A percentile compares a stretch with the other conserved stretches of the same genome.
Evolutionary conservation across 2,329 filamentous ascomycete genomes (phyloP).

Genomic region (Waltergamsia citrina): DNA sequence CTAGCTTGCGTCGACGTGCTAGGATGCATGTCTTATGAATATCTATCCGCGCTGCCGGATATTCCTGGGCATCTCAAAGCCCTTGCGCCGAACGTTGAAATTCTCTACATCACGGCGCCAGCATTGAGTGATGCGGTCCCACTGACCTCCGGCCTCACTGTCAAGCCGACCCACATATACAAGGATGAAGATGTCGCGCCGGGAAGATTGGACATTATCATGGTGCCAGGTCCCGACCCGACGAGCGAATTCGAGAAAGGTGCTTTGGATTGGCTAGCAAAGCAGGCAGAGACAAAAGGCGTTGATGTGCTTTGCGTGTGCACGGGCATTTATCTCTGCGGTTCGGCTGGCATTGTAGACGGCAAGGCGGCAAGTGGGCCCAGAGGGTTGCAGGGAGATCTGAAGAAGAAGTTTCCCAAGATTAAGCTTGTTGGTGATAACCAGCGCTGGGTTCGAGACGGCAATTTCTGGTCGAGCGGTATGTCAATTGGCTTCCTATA

Average conservation of each 20-base stretch:
- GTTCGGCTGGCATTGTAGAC: conserved; percentile 34
- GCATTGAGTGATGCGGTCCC: conserved; percentile 21
- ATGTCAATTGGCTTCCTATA: conserved; percentile 13
- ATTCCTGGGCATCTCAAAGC: conserved; percentile 23
- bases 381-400: conserved; percentile 27
- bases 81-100: conserved; percentile 29
- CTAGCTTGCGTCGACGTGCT: conserved; percentile 40
- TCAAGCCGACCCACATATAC: conserved; percentile 33
- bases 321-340: conserved; percentile 39
- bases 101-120: conserved; percentile 36
- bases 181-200: conserved; percentile 35
- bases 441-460: conserved; percentile 40
- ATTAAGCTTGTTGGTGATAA: conserved; percentile 33
- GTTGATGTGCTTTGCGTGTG: conserved; percentile 43
- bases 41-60: conserved; percentile 20
- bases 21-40: conserved; percentile 32
- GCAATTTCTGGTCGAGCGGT: conserved; percentile 46
- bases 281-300: conserved; percentile 23
- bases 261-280: conserved; percentile 30
- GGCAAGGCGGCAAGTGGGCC: conserved; percentile 38
- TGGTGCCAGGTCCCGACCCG: conserved; percentile 42
- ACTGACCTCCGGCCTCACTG: conserved; percentile 27
- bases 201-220: conserved; percentile 38
- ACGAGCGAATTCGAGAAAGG: conserved; percentile 16
- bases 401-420: conserved; percentile 26